Percentiles rank a stretch among this genome's conserved stretches.
phyloP scores from a whole-genome alignment of 768 basidiomycete species.

The Russula emetica region DNA sequence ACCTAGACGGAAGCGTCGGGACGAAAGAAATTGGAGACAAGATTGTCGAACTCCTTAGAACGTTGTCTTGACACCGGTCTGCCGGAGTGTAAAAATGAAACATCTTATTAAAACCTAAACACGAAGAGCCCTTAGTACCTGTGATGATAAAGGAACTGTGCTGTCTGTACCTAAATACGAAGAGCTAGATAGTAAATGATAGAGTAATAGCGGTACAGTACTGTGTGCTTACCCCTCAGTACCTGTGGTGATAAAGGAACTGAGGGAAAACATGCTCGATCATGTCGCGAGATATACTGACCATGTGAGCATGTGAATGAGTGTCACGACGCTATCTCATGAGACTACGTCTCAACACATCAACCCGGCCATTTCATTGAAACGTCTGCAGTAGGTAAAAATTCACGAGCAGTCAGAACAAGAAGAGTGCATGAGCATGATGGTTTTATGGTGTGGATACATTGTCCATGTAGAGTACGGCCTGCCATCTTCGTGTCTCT shows the following conservation, averaged over 20 bases:
- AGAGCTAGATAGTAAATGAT: too few species aligned
- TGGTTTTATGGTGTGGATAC: constrained; percentile 16
- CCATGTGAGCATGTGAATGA: too few species aligned
- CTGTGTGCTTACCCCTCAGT: too few species aligned
- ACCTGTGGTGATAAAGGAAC: too few species aligned
- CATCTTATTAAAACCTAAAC: too few species aligned
- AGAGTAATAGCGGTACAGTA: too few species aligned
- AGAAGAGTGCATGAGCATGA: constrained; percentile 3
- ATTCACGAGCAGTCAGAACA: neutral
- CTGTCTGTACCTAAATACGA: too few species aligned
- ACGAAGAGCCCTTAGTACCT: too few species aligned
- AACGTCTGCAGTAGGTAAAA: neutral
- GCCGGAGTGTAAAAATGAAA: neutral
- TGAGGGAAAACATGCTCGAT: too few species aligned
- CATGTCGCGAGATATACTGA: too few species aligned
- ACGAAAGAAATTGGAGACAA: constrained; percentile 83
- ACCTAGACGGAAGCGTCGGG: constrained; percentile 73
- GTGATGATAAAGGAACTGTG: too few species aligned
- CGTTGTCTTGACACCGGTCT: constrained; percentile 42
- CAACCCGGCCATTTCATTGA: neutral
- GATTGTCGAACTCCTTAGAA: constrained; percentile 68
- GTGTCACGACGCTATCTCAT: too few species aligned
- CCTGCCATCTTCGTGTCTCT: constrained; percentile 2
- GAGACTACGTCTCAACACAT: neutral
- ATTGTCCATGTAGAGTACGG: constrained; percentile 15